These are phyloP conservation scores for Pythium angustatum DNA, from an alignment of 352 stramenopile genomes.

Conservation along the genomic window DNA sequence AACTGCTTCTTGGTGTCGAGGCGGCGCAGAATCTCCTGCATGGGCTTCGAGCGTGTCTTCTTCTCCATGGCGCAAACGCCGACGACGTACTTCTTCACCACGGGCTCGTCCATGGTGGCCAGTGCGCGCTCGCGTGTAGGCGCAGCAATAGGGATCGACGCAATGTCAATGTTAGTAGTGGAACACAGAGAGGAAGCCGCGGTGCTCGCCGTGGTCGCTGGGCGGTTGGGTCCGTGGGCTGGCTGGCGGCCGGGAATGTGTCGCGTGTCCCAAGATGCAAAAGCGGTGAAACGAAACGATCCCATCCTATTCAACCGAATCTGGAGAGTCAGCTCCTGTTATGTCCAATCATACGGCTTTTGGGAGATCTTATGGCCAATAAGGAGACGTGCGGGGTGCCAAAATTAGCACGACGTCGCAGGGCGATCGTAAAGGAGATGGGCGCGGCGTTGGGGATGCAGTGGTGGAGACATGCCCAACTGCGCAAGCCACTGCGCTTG, in stretches of 20 bases:
- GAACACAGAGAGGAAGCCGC: neutral
- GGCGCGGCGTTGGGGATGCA: constrained; percentile 10
- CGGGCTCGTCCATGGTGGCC: constrained; percentile 27
- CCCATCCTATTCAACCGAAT: constrained; percentile 31
- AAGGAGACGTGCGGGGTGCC: neutral
- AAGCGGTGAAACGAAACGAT: constrained; percentile 16
- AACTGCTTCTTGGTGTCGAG: constrained; percentile 94
- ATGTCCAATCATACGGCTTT: constrained; percentile 9
- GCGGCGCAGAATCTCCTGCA: constrained; percentile 95
- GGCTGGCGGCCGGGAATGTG: neutral
- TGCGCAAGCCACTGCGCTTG: neutral
- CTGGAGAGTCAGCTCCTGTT: constrained; percentile 29
- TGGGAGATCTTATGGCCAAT: neutral
- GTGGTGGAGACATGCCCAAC: neutral
- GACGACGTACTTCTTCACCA: constrained; percentile 76
- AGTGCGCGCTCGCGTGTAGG: too few relatives aligned
- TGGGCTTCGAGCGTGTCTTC: constrained; percentile 97
- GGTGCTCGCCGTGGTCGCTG: too few relatives aligned
- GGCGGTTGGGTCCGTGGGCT: neutral
- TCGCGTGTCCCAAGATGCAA: constrained; percentile 28
- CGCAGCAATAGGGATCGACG: too few relatives aligned
- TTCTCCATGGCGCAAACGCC: constrained; percentile 99
- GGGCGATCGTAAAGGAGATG: neutral
- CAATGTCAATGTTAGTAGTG: too few relatives aligned
- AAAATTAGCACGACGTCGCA: constrained; percentile 12